Evolutionary conservation across 805 yeast genomes (phyloP).

Genomic region (Lachancea mirantina): DNA sequence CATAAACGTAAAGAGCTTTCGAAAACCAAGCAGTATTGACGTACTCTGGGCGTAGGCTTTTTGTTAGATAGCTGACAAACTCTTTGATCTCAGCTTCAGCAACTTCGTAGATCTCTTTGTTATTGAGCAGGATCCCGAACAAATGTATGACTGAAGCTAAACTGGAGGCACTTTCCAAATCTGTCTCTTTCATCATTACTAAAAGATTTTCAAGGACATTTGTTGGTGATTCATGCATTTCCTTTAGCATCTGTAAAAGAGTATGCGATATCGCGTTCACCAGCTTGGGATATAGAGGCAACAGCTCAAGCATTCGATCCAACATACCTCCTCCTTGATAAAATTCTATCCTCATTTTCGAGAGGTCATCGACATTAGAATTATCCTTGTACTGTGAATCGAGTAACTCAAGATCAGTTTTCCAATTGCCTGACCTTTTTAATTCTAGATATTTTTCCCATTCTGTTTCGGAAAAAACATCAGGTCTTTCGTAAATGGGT

Average conservation of each 20-base stretch:
- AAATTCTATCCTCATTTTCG: constrained; percentile 33
- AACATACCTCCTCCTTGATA: constrained; percentile 28
- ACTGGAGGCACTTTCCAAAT: constrained; percentile 22
- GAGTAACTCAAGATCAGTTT: constrained; percentile 26
- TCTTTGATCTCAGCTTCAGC: constrained; percentile 30
- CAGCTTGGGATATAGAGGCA: constrained; percentile 38
- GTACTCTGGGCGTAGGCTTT: constrained; percentile 32
- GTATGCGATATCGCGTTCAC: constrained; percentile 36
- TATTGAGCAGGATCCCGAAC: constrained; percentile 38
- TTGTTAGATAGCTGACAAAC: constrained; percentile 34
- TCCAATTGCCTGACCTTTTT: constrained; percentile 18
- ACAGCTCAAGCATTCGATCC: constrained; percentile 37
- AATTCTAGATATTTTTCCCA: constrained; percentile 26
- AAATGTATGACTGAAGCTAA: constrained; percentile 38
- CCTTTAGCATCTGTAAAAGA: constrained; percentile 31
- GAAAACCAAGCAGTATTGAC: constrained; percentile 51
- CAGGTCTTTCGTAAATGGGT: constrained; percentile 21
- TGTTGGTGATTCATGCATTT: constrained; percentile 29
- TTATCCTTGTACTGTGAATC: constrained; percentile 34
- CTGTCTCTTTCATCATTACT: constrained; percentile 34
- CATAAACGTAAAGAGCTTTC: constrained; percentile 47
- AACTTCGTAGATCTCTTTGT: constrained; percentile 33
- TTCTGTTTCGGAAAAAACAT: constrained; percentile 24
- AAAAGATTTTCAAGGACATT: constrained; percentile 34
- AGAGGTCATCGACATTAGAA: constrained; percentile 37